Evolutionary conservation across 139 green algal genomes (phyloP).

Genomic region (Tetratostichococcus sp.): DNA sequence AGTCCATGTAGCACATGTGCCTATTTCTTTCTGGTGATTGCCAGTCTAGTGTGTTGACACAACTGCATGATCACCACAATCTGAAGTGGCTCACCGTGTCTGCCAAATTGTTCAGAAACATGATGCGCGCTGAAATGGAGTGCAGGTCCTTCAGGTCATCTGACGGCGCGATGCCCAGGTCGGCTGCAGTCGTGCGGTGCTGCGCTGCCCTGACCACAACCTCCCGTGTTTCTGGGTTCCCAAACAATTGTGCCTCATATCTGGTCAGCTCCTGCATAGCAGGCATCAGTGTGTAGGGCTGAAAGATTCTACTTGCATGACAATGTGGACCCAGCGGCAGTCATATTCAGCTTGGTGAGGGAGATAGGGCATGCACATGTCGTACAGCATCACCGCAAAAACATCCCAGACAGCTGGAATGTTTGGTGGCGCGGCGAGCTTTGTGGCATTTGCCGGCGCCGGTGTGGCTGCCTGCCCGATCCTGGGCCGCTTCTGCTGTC

Average conservation of each 20-base stretch:
- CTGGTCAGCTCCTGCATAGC: background rate
- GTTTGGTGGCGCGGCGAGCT: background rate
- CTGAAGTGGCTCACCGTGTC: slow-evolving; percentile 12
- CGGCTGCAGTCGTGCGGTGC: slow-evolving; percentile 10
- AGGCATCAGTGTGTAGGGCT: background rate
- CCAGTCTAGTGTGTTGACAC: no score
- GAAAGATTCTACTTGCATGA: background rate
- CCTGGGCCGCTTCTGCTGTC: no score
- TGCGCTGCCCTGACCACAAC: slow-evolving; percentile 3
- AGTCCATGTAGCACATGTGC: no score
- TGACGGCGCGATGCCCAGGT: slow-evolving; percentile 11
- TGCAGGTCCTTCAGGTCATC: slow-evolving; percentile 13
- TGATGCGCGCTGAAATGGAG: slow-evolving; percentile 10
- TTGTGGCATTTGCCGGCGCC: no score
- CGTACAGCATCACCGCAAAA: background rate
- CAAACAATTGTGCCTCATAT: background rate
- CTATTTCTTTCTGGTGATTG: no score
- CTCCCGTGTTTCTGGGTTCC: background rate
- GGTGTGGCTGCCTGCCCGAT: no score
- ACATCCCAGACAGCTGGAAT: background rate
- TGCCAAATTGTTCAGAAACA: slow-evolving; percentile 24
- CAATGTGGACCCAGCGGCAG: background rate
- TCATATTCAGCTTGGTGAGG: no score
- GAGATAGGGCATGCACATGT: no score
- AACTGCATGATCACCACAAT: background rate